Conservation (phyloP, 2,329 filamentous ascomycete species). For the Nannizziopsis arthrosporioides region DNA sequence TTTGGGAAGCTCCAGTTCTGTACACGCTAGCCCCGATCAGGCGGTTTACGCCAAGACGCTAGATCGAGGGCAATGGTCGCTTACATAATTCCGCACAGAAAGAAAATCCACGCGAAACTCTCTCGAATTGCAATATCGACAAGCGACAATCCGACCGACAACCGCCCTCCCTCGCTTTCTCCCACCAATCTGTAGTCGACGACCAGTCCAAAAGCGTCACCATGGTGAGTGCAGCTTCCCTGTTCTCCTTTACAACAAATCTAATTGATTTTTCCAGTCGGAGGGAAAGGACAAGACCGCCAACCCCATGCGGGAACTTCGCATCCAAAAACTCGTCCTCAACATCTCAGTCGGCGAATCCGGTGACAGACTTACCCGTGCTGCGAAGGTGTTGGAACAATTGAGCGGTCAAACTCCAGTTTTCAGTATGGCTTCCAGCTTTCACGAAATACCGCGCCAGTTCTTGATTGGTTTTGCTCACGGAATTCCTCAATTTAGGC, state of each 20-base stretch:
- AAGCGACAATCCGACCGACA: not conserved
- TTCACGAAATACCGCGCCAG: not conserved
- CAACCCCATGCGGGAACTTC: conserved; percentile 99
- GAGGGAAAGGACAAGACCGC: conserved; percentile 65
- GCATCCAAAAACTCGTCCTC: conserved; percentile 98
- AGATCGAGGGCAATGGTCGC: conserved; percentile 25
- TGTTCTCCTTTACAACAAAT: not conserved
- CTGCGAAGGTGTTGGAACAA: conserved; percentile 99
- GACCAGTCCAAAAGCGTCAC: conserved; percentile 30
- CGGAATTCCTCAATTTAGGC: conserved; percentile 44
- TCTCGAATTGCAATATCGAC: not conserved
- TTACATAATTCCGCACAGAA: conserved; percentile 21
- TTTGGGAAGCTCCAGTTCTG: not conserved
- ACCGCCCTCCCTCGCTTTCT: conserved; percentile 1
- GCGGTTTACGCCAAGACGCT: conserved; percentile 24
- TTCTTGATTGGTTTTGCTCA: not conserved
- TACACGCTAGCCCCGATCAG: conserved; percentile 18
- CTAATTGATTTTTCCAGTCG: conserved; percentile 39
- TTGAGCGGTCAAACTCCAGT: conserved; percentile 98
- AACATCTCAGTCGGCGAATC: conserved; percentile 99
- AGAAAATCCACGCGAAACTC: conserved; percentile 9
- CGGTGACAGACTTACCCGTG: conserved; percentile 99
- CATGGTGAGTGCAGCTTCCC: conserved; percentile 35
- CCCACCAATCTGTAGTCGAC: conserved; percentile 7
- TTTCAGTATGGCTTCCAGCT: conserved; percentile 62